Evolutionary conservation across 2,329 filamentous ascomycete species (phyloP).

Genomic region (Raffaelea albimanens): DNA sequence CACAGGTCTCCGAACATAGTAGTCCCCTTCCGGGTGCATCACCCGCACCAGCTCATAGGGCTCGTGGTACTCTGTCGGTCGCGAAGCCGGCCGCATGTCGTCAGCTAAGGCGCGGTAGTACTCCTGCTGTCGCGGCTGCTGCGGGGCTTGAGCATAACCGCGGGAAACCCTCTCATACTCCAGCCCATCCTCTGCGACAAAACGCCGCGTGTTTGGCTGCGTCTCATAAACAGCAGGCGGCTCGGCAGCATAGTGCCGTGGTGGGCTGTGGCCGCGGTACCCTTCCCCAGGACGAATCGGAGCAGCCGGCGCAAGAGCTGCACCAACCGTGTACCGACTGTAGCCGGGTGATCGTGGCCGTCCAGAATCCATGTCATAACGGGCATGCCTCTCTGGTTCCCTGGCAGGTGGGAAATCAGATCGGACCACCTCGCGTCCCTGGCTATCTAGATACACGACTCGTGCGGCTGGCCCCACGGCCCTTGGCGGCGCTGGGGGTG

Average conservation of each 20-base stretch:
- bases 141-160: not conserved
- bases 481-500: not conserved
- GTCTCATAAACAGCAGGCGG: conserved; percentile 15
- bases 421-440: conserved; percentile 4
- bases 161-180: no score
- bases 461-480: not conserved
- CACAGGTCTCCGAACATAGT: conserved; percentile 33
- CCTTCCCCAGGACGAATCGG: conserved; percentile 4
- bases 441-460: conserved; percentile 8
- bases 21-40: conserved; percentile 33
- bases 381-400: not conserved
- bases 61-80: conserved; percentile 21
- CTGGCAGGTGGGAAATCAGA: not conserved
- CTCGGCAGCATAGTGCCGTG: conserved; percentile 16
- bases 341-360: conserved; percentile 25
- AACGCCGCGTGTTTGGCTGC: not conserved
- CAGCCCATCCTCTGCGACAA: not conserved
- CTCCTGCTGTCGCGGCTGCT: conserved; percentile 11
- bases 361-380: conserved; percentile 13
- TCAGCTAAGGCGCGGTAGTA: conserved; percentile 24
- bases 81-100: conserved; percentile 17
- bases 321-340: conserved; percentile 18
- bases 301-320: conserved; percentile 10
- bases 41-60: conserved; percentile 37
- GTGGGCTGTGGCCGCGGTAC: conserved; percentile 21